Base-by-base conservation (phyloP, 1,284 basidiomycete species). In the Apiotrichum gracile region DNA sequence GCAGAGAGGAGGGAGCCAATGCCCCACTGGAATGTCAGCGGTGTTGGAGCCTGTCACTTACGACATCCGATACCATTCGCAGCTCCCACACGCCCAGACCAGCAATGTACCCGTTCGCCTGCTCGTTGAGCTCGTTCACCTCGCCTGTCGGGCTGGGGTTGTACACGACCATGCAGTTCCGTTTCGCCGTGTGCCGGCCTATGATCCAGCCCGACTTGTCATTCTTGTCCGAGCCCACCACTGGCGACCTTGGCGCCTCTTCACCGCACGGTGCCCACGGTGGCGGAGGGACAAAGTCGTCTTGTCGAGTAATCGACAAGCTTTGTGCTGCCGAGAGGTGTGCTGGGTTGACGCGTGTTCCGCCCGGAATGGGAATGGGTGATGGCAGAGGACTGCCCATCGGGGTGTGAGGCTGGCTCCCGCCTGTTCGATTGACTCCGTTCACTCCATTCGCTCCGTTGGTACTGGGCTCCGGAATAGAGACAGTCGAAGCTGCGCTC, bases 71-170 rank as follows among this genome's bases (percentile, higher is more conserved):
- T 3, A 47, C 16, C 19, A 61, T 19, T 19, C 43, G 38, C 42
- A 61, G 16, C 14, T 58, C 47, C 45, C 56, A 65, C 4, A 50
- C 43, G 2, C 63, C 63, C 10, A 65, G 49, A 5, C 51, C 57
- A 2, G 26, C 40, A 12, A 53, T 57, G 12, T 52, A 34, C 0
- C 63, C 61, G 19, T 37, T 49, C 16, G 40, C 46, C 5, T 35
- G 37, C 35, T 61, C 57, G 24, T 54, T 48, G 13, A 65, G 47
- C 22, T 55, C 47, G 10, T 38, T 62, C 9, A 56, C 44, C 1
- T 57, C 60, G 21, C 60, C 61, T 2, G 27, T 33, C n/a, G 57
- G 53, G 34, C 60, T 54, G 2, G 63, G 63, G 43, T 65, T 65
- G 44, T 63, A 63, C 38, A 52, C 44, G 2, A 52, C 22, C 51